Conservation (phyloP, 352 stramenopile species). For the Globisporangium ultimum region DNA sequence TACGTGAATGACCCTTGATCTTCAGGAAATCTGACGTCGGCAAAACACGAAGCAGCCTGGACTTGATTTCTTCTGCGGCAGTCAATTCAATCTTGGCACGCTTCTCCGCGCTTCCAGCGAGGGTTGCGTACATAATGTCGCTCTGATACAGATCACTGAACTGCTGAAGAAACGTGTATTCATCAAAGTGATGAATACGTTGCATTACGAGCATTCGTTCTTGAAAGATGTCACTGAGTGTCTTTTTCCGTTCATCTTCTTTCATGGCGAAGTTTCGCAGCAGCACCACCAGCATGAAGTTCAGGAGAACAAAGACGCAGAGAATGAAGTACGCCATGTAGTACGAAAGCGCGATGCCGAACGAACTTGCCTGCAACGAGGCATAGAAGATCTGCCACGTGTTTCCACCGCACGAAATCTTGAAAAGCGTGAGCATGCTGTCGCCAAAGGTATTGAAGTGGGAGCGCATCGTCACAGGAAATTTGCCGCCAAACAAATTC, state of each 20-base stretch:
- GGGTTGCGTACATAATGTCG: conserved; percentile 77
- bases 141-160: conserved; percentile 73
- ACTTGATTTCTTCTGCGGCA: conserved; percentile 58
- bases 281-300: conserved; percentile 86
- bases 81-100: conserved; percentile 51
- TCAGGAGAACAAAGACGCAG: conserved; percentile 64
- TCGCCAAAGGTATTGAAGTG: conserved; percentile 86
- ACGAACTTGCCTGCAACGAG: conserved; percentile 54
- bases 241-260: conserved; percentile 74
- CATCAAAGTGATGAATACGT: conserved; percentile 73
- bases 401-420: conserved; percentile 77
- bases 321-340: conserved; percentile 78
- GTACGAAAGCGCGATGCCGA: conserved; percentile 55
- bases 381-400: conserved; percentile 82
- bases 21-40: conserved; percentile 69
- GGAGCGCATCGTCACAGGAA: conserved; percentile 60
- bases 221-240: conserved; percentile 67
- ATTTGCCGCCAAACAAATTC: conserved; percentile 78
- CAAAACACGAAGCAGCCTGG: conserved; percentile 52
- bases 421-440: conserved; percentile 82
- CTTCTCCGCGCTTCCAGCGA: conserved; percentile 58
- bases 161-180: conserved; percentile 69
- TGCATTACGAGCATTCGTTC: conserved; percentile 79
- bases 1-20: conserved; percentile 47
- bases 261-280: conserved; percentile 85